Conservation (phyloP, 176 grass and related monocot genomes). For the Tuctoria greenei region DNA sequence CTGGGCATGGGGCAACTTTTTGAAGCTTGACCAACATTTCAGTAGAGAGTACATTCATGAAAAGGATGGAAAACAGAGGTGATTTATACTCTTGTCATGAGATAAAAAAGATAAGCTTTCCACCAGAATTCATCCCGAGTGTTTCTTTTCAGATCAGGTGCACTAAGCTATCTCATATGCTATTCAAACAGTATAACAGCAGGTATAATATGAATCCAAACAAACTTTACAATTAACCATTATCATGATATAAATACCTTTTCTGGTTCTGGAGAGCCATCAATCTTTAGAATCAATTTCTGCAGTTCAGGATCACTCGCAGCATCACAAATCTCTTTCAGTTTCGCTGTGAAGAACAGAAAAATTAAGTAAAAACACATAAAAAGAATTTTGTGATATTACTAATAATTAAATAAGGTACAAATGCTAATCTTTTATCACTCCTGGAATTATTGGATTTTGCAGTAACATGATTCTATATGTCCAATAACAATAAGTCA, state of each 20-base stretch:
- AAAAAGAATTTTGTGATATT: background rate
- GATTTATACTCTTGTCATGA: background rate
- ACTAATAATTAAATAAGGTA: background rate
- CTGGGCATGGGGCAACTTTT: background rate
- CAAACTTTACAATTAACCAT: background rate
- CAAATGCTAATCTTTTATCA: background rate
- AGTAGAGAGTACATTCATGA: slow-evolving; percentile 6
- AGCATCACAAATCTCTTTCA: slow-evolving; percentile 57
- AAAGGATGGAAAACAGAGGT: slow-evolving; percentile 17
- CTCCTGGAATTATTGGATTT: background rate
- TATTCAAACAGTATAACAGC: background rate
- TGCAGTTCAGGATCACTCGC: slow-evolving; percentile 57
- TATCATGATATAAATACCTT: slow-evolving; percentile 44
- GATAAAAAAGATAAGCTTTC: background rate
- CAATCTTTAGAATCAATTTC: slow-evolving; percentile 58
- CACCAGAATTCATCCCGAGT: background rate
- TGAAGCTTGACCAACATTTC: background rate
- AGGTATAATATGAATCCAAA: background rate
- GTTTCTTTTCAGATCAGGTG: background rate
- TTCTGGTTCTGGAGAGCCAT: slow-evolving; percentile 65
- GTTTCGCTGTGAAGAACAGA: slow-evolving; percentile 40
- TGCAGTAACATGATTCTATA: background rate
- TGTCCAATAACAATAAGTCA: slow-evolving; percentile 1
- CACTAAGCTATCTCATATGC: background rate
- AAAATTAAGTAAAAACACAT: slow-evolving; percentile 15